Base-by-base conservation (phyloP, 768 basidiomycete species). In the Hirschioporus abietinus region DNA sequence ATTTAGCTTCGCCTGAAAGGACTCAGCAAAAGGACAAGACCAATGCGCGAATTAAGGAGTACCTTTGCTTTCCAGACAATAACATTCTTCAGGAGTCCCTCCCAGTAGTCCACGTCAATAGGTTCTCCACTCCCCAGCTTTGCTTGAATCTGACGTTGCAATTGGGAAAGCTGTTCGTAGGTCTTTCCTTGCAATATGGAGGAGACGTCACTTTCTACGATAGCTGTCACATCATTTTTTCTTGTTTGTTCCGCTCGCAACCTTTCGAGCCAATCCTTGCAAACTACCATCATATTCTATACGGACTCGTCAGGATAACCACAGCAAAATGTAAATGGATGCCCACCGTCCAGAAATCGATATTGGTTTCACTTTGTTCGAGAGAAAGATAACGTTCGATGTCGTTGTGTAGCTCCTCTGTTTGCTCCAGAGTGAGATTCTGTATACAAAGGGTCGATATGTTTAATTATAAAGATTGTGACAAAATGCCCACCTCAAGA, bases 21-120 rank as follows among this genome's bases (percentile, higher is more conserved):
- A 66, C 67, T 63, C 69, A n/a, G 68, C 58, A 18, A 58, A 52
- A 18, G 30, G 66, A 34, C 26, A 23, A 27, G 57, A 20, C 8
- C 62, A n/a, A 18, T 63, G 57, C 7, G 1, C 3, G 23, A 61
- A 25, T 1, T 23, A 61, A 61, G 70, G 71, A 63, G 30, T 71
- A 94, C 95, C 82, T 98, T 98, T 24, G 97, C 92, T 79, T 99
- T 99, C 90, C 93, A 97, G 2, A 99, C 96, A 25, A 98, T 81
- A 35, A 99, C 77, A 75, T 92, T 97, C 77, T 95, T 92, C 66
- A 99, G 77, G 8, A 99, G 78, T 61, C 87, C 84, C 77, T 99
- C 97, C 97, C 97, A 99, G 74, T 99, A 99, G 76, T 99, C 97
- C 12, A 88, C 92, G 77, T 99, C 97, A 36, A 99, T 86, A 1